Evolutionary conservation across 2,329 filamentous ascomycete genomes (phyloP).

Genomic region (Verticillium isaacii): DNA sequence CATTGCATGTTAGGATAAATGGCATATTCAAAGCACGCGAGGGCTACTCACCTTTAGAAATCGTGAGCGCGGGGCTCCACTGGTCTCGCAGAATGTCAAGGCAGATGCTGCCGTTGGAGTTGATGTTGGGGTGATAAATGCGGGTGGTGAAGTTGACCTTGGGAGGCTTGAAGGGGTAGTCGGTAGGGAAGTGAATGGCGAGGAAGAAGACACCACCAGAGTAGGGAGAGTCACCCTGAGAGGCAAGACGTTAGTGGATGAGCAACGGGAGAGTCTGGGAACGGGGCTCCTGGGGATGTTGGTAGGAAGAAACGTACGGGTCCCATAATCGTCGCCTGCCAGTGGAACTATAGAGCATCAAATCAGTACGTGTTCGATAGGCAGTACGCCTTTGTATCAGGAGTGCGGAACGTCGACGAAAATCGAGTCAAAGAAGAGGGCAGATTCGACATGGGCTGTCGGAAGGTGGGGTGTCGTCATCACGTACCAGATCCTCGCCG

Average conservation of each 20-base stretch:
- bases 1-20: constrained; percentile 3
- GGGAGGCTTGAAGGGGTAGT: constrained; percentile 99
- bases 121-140: constrained; percentile 99
- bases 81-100: constrained; percentile 97
- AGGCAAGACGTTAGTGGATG: neutral
- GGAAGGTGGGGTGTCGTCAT: neutral
- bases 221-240: constrained; percentile 90
- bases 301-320: constrained; percentile 62
- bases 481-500: constrained; percentile 93
- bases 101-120: constrained; percentile 99
- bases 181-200: constrained; percentile 97
- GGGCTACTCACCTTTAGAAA: constrained; percentile 77
- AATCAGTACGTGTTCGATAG: constrained; percentile 3
- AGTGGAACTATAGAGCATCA: constrained; percentile 75
- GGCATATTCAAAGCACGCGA: neutral
- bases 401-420: neutral
- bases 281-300: neutral
- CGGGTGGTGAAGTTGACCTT: constrained; percentile 99
- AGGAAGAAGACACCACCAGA: constrained; percentile 98
- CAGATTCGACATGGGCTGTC: neutral
- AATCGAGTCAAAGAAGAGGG: neutral
- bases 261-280: neutral
- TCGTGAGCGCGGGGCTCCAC: constrained; percentile 97
- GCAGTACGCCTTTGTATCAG: neutral
- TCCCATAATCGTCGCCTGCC: constrained; percentile 99